phyloP scores from a whole-genome alignment of 2,329 filamentous ascomycete genomes.

The Cordyceps cicadae region DNA sequence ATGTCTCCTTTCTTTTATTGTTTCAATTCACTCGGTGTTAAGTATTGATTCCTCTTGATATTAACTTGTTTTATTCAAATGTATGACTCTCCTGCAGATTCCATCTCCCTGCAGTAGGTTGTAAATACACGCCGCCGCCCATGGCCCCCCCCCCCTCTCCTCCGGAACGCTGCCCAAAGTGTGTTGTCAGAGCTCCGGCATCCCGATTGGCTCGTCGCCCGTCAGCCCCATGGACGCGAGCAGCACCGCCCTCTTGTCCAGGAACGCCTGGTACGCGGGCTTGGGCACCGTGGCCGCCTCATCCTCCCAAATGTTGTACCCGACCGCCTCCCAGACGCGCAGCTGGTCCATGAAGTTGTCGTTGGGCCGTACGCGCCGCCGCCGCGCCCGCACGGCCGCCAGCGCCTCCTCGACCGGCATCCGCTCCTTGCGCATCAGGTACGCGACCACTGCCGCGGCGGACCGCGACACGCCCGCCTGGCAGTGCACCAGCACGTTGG shows the following conservation, averaged over 20 bases:
- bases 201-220: background rate
- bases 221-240: background rate
- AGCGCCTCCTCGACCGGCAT: conserved; percentile 15
- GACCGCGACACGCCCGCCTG: conserved; percentile 27
- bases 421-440: conserved; percentile 23
- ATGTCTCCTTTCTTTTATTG: too few species aligned
- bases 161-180: too few species aligned
- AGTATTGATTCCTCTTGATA: too few species aligned
- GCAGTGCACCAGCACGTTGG: conserved; percentile 25
- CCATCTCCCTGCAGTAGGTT: too few species aligned
- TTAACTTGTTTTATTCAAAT: too few species aligned
- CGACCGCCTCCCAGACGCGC: conserved; percentile 23
- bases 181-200: background rate
- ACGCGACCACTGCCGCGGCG: conserved; percentile 23
- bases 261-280: background rate
- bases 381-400: conserved; percentile 16
- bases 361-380: conserved; percentile 19
- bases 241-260: background rate
- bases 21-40: too few species aligned
- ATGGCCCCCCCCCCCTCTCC: too few species aligned
- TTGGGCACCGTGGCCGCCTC: conserved; percentile 20
- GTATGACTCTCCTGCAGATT: too few species aligned
- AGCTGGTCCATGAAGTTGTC: conserved; percentile 25
- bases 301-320: conserved; percentile 24
- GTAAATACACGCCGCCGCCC: too few species aligned